phyloP scores from a whole-genome alignment of 2,329 filamentous ascomycete genomes.

The Alternaria longipes region DNA sequence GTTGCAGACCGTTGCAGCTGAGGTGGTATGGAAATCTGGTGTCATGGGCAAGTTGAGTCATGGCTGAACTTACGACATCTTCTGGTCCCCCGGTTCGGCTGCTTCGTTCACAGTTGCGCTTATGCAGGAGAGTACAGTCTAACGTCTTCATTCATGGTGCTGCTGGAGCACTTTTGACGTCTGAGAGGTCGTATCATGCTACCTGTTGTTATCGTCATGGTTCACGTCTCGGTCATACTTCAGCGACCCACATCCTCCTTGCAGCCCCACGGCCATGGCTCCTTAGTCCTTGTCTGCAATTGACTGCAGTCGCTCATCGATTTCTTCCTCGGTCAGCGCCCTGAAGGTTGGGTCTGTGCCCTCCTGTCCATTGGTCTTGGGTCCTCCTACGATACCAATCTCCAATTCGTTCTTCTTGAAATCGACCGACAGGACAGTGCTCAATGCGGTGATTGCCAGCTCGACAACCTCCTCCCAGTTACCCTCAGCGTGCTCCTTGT shows the following conservation, averaged over 20 bases:
- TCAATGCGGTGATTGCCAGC: slow-evolving; percentile 92
- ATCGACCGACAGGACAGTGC: slow-evolving; percentile 96
- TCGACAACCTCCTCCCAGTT: slow-evolving; percentile 98
- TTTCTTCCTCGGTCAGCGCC: slow-evolving; percentile 94
- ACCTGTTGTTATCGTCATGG: slow-evolving; percentile 37
- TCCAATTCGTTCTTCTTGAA: slow-evolving; percentile 99
- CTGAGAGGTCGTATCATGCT: slow-evolving; percentile 40
- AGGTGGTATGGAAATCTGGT: slow-evolving; percentile 36
- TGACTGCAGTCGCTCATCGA: slow-evolving; percentile 96
- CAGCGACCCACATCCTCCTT: slow-evolving; percentile 34
- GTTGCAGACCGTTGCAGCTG: slow-evolving; percentile 43
- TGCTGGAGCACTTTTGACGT: slow-evolving; percentile 38
- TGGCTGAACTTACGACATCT: slow-evolving; percentile 41
- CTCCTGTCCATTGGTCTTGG: slow-evolving; percentile 81
- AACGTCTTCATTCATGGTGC: slow-evolving; percentile 45
- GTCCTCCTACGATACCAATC: slow-evolving; percentile 94
- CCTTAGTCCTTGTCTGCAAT: slow-evolving; percentile 97
- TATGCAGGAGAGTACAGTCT: slow-evolving; percentile 45
- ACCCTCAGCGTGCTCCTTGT: slow-evolving; percentile 93
- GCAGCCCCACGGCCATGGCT: slow-evolving; percentile 29
- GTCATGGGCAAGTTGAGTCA: slow-evolving; percentile 44
- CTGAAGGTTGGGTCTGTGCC: slow-evolving; percentile 83
- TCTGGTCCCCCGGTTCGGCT: slow-evolving; percentile 21
- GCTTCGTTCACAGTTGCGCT: slow-evolving; percentile 44
- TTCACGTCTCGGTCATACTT: slow-evolving; percentile 33